A percentile compares a stretch with the other conserved stretches of the same genome.
phyloP scores from a whole-genome alignment of 2,329 filamentous ascomycete species.

The Talaromyces albobiverticillius region DNA sequence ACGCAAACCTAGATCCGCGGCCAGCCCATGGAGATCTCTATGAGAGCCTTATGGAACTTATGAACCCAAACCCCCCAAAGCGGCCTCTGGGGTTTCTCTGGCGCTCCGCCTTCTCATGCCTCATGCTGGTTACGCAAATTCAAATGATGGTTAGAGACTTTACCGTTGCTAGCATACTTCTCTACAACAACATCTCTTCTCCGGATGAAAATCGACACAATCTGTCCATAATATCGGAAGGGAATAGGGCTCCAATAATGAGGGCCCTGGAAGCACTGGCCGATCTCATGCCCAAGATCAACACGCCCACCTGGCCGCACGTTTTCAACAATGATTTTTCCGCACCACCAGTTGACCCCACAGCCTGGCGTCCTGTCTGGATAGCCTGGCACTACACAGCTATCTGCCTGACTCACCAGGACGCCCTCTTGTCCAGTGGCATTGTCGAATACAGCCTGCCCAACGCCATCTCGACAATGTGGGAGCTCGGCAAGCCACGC shows the following conservation, averaged over 20 bases:
- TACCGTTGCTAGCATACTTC: neutral
- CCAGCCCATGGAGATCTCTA: conserved; percentile 7
- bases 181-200: neutral
- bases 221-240: conserved; percentile 1
- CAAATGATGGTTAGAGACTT: conserved; percentile 8
- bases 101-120: neutral
- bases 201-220: conserved; percentile 3
- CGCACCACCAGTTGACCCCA: neutral
- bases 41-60: conserved; percentile 1
- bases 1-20: neutral
- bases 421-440: neutral
- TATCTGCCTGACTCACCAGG: neutral
- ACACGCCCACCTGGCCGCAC: neutral
- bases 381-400: conserved; percentile 8
- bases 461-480: neutral
- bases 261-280: neutral
- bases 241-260: conserved; percentile 1
- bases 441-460: conserved; percentile 4
- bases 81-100: conserved; percentile 1
- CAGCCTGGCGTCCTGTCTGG: conserved; percentile 3
- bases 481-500: conserved; percentile 4
- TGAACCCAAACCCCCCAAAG: neutral
- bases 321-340: neutral
- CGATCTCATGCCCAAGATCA: neutral
- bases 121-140: conserved; percentile 6